These are phyloP conservation scores for Monosporascus sp. DNA, from an alignment of 2,329 filamentous ascomycete species.

Conservation along the genomic window DNA sequence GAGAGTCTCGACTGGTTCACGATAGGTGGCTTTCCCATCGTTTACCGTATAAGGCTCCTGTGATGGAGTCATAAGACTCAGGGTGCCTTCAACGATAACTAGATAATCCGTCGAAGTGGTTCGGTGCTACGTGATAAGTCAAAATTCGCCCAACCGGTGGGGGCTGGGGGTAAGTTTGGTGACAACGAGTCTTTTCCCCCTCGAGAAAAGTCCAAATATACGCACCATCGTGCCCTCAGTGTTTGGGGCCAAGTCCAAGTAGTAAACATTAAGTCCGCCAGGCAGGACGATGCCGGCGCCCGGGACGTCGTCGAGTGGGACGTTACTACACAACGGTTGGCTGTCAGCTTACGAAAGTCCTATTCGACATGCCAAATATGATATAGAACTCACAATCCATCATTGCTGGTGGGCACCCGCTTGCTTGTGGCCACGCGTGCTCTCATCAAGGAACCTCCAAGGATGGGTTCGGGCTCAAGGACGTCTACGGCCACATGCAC, in stretches of 20 bases:
- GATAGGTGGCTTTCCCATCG: slow-evolving; percentile 21
- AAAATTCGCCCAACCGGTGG: not conserved
- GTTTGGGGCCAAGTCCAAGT: slow-evolving; percentile 24
- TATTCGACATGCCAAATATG: not conserved
- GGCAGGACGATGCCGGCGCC: slow-evolving; percentile 27
- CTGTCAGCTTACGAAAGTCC: not conserved
- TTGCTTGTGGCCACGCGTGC: slow-evolving; percentile 18
- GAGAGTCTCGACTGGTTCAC: slow-evolving; percentile 19
- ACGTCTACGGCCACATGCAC: slow-evolving; percentile 21
- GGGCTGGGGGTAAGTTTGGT: too few relatives aligned
- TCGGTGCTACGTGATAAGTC: slow-evolving; percentile 18
- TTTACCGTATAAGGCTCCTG: slow-evolving; percentile 13
- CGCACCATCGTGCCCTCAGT: slow-evolving; percentile 21
- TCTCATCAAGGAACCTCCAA: slow-evolving; percentile 12
- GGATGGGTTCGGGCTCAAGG: slow-evolving; percentile 14
- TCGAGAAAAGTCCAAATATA: not conserved
- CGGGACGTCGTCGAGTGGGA: slow-evolving; percentile 21
- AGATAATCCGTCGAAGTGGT: slow-evolving; percentile 28
- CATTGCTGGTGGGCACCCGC: slow-evolving; percentile 19
- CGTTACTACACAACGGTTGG: slow-evolving; percentile 7
- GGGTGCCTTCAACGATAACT: slow-evolving; percentile 20
- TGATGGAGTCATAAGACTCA: slow-evolving; percentile 23
- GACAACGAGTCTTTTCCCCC: not conserved
- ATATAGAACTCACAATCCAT: slow-evolving; percentile 19
- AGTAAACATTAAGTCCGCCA: slow-evolving; percentile 25